Evolutionary conservation across 2,329 filamentous ascomycete species (phyloP).

Genomic region (Coleophoma cylindrospora): DNA sequence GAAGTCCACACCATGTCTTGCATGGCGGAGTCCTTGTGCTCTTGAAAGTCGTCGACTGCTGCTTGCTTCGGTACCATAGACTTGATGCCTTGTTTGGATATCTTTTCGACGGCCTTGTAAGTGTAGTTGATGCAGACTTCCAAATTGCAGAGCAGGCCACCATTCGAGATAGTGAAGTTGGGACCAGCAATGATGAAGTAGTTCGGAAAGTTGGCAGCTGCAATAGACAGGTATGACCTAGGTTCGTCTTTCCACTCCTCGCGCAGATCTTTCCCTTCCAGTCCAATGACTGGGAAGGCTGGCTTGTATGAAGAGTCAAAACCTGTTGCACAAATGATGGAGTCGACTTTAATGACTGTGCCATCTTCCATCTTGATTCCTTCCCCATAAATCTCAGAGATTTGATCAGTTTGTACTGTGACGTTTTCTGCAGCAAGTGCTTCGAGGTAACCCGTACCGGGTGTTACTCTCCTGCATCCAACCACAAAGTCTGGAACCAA

Average conservation of each 20-base stretch:
- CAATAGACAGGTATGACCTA: conserved; percentile 6
- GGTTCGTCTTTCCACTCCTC: conserved; percentile 8
- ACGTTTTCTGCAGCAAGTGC: neutral
- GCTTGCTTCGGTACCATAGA: neutral
- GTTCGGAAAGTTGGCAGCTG: conserved; percentile 5
- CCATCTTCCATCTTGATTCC: neutral
- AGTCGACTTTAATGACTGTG: conserved; percentile 15
- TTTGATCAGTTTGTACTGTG: neutral
- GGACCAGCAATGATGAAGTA: conserved; percentile 1
- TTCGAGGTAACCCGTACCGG: neutral
- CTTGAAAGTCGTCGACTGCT: neutral
- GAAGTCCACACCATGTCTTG: conserved; percentile 1
- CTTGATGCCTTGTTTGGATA: neutral
- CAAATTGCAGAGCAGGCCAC: neutral
- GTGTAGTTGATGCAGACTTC: neutral
- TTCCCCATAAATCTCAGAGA: neutral
- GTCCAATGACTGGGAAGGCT: conserved; percentile 12
- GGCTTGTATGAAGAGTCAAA: conserved; percentile 19
- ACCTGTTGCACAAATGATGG: conserved; percentile 26
- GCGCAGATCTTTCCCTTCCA: conserved; percentile 1
- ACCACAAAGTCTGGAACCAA: neutral
- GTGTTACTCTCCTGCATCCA: conserved; percentile 24
- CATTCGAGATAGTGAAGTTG: neutral
- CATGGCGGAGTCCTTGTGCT: neutral
- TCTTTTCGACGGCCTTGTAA: neutral